Base-by-base conservation (phyloP, 805 yeast species). In the Sugiyamaella valdiviana region DNA sequence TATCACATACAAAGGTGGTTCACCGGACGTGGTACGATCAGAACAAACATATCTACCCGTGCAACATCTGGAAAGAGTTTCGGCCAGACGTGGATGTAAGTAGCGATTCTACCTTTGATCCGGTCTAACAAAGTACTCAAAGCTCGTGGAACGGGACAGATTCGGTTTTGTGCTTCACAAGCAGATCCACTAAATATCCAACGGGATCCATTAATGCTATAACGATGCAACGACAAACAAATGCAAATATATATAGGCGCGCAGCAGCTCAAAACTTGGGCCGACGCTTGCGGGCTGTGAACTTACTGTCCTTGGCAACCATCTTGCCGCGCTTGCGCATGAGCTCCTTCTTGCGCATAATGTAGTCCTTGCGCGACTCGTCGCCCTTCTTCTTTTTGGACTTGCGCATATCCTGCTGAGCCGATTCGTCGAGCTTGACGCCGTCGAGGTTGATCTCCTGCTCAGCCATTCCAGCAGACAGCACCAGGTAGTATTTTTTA, bases 291-390 rank as follows among this genome's bases (percentile, higher is more conserved):
- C 99, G 79, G 44, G 95, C 98, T 2, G 97, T 86, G 67, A 83
- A 91, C 65, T 84, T 86, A 51, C 95, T 85, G 65, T 93, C 99
- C 53, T 74, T 74, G 2, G 98, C 96, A 5, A 91, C 98, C 12
- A 40, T 55, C 64, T 85, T 85, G 40, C 99, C 99, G 62, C 98
- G 79, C 66, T 84, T 85, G 62, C 83, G 83, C 91, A 85, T 88
- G 48, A 90, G 72, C 48, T 86, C 96, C 73, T 93, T 93, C 85
- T 93, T 93, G 65, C 99, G 79, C 58, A 73, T 73, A 57, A 93
- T 88, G 64, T 76, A 93, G 2, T 82, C 93, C 65, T 87, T 89
- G 59, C 76, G 79, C 2, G 85, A 72, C 69, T 91, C 98, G 53
- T 77, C 64, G 50, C 76, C 73, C 64, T 77, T 80, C 58, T 66